A percentile compares a stretch with the other conserved stretches of the same genome.
Conservation (phyloP, 202 grass and related monocot genomes). For the Musa balbisiana region DNA sequence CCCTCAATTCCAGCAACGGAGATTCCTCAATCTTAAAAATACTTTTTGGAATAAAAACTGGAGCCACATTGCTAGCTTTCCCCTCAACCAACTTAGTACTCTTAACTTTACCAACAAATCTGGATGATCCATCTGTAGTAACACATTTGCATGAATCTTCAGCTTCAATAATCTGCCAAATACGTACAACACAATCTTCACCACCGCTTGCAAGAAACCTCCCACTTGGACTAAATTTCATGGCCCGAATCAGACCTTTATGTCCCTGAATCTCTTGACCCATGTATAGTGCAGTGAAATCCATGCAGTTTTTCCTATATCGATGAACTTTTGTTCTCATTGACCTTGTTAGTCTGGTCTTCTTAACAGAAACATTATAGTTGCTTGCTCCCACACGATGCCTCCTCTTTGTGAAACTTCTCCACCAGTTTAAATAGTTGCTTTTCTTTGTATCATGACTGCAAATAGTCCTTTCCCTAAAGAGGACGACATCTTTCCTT, state of each 20-base stretch:
- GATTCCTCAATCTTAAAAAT: constrained; percentile 54
- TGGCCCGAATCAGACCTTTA: constrained; percentile 59
- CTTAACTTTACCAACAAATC: constrained; percentile 33
- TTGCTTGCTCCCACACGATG: constrained; percentile 32
- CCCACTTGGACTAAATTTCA: constrained; percentile 79
- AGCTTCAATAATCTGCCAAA: constrained; percentile 76
- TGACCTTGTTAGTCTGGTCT: constrained; percentile 25
- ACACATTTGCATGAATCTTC: constrained; percentile 42
- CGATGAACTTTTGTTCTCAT: constrained; percentile 46
- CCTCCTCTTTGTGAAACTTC: constrained; percentile 42
- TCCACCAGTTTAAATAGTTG: constrained; percentile 48
- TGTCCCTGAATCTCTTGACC: constrained; percentile 84
- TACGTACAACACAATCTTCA: constrained; percentile 63
- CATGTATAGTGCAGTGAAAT: constrained; percentile 76
- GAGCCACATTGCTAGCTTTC: constrained; percentile 28
- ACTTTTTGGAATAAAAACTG: constrained; percentile 53
- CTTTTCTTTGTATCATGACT: constrained; percentile 26
- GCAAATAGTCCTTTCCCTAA: constrained; percentile 5
- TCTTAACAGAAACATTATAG: constrained; percentile 44
- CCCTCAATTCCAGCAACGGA: constrained; percentile 63
- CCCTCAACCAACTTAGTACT: constrained; percentile 28
- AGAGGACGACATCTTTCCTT: constrained; percentile 16
- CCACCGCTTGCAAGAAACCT: constrained; percentile 80
- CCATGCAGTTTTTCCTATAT: constrained; percentile 47
- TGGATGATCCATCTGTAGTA: constrained; percentile 24